A percentile compares a stretch with the other conserved stretches of the same genome.
Evolutionary conservation across 306 rosid species (phyloP).

Genomic region (Datisca glomerata): DNA sequence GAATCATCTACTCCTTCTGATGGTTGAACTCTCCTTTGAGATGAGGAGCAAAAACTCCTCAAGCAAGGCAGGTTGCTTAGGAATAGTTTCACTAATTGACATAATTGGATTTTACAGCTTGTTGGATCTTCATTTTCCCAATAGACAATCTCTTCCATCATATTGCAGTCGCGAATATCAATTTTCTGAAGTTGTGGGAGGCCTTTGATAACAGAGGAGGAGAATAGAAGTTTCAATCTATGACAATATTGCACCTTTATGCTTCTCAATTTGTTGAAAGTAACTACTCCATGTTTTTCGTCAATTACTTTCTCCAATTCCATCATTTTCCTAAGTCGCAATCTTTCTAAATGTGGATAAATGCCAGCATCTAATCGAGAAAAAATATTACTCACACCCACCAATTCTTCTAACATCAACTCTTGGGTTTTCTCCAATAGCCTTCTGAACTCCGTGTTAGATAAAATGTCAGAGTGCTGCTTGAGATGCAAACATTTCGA

Average conservation of each 20-base stretch:
- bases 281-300: neutral
- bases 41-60: neutral
- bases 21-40: neutral
- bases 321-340: neutral
- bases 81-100: neutral
- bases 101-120: neutral
- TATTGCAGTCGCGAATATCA: neutral
- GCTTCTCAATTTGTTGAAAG: neutral
- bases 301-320: neutral
- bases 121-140: neutral
- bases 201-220: neutral
- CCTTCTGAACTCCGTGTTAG: neutral
- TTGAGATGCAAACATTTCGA: neutral
- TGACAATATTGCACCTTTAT: neutral
- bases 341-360: neutral
- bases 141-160: neutral
- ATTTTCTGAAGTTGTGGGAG: neutral
- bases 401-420: neutral
- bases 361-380: neutral
- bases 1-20: too few relatives aligned
- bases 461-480: neutral
- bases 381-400: neutral
- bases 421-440: slow-evolving; percentile 1
- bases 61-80: neutral
- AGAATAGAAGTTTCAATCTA: neutral